Base-by-base conservation (phyloP, 2,329 filamentous ascomycete genomes). In the Trichoderma aggressivum region DNA sequence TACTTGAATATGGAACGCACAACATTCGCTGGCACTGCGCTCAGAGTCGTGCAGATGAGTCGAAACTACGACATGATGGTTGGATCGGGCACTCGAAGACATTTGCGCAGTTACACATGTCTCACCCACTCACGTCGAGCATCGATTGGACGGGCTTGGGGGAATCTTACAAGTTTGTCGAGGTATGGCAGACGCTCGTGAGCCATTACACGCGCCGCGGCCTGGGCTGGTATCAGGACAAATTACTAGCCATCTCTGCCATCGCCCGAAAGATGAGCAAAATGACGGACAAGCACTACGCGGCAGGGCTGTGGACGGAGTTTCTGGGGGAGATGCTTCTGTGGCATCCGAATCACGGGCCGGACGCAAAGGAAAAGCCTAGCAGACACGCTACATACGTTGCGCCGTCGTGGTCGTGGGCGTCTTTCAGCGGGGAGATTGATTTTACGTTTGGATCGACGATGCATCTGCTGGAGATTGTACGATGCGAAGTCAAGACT, bases 371-470 rank as follows among this genome's bases (percentile, higher is more conserved):
- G 26, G 55, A 68, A 12, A 59, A 43, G n/a, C 26, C 64, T 12
- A 6, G 55, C 11, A 26, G 65, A 26, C 65, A 68, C 16, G 36
- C 53, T 21, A 50, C 65, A 1, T 68, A 68, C 6, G 65, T 68
- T 50, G 65, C 65, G 36, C 65, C 65, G 14, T 68, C 65, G 12
- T 68, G 65, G 65, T 68, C 65, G 4, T 68, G 65, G 65, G 65
- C 24, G 12, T 34, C 65, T 4, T 60, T 47, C 6, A 68, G 55
- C 18, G 65, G 65, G 3, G 65, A 68, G 55, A 60, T 68, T 68
- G 65, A 60, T 26, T 68, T 47, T 60, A 47, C 53, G n/a, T 34
- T n/a, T 34, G 65, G 65, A 0, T 34, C 65, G 18, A 26, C 12
- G 12, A 24, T 68, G 65, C 26, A 68, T 50, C 50, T 60, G 55